Base-by-base conservation (phyloP, 192 early-diverging fungal species). In the Coemansia sp. region DNA sequence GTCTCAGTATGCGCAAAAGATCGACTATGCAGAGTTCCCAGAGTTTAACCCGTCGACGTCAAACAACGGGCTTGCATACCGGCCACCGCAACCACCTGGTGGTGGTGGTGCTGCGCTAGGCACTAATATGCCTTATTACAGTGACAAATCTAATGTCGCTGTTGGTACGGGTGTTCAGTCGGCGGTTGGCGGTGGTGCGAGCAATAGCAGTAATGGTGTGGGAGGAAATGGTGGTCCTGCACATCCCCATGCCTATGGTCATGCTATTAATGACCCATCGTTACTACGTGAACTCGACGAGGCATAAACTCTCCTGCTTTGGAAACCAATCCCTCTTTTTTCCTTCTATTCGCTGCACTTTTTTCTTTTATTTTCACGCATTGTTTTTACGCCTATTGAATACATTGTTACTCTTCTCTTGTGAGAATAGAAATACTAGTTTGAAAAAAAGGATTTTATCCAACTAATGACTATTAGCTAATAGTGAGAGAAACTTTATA, bases 1-100 rank as follows among this genome's bases (percentile, higher is more conserved):
- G 65, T 59, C 73, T 3, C 64, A 68, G 65, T 74, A 69, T n/a
- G 56, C 73, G 14, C 32, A 64, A 4, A 81, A 81, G 59, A 49
- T 71, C 12, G 65, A 75, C 29, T 81, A 81, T 40, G 41, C 73
- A 7, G 78, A 81, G 63, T 81, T 74, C 54, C 68, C 73, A 17
- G 78, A 81, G 29, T 81, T 68, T 46, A 81, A 71, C 53, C 77
- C 77, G 11, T 74, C 77, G 17, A 27, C 35, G 5, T 70, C 68
- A 7, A 70, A 70, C 42, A 63, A 62, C 61, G 54, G 61, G 2
- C 40, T 69, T 10, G 32, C 4, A 27, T 32, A 17, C 41, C 53
- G 65, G 35, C 56, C 20, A 17, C 32, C 9, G 5, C 47, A 24
- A 5, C 51, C 24, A 9, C 41, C 41, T 9, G 12, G 4, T 42